Evolutionary conservation across 768 basidiomycete species (phyloP).

Genomic region (Pisolithus marmoratus): DNA sequence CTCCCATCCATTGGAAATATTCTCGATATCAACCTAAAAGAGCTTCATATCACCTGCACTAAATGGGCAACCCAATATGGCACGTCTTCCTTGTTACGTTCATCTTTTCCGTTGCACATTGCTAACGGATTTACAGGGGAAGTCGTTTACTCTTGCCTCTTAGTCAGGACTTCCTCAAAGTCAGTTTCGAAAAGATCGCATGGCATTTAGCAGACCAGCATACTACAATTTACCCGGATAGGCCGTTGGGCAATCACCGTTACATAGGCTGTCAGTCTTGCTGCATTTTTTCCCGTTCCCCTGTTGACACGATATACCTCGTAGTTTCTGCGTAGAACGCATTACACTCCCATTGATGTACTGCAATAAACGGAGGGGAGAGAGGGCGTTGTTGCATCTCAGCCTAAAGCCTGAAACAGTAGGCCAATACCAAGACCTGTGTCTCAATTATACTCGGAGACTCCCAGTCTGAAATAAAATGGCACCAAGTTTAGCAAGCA

Average conservation of each 20-base stretch:
- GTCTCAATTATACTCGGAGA: slow-evolving; percentile 2
- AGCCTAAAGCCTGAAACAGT: slow-evolving; percentile 6
- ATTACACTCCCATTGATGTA: slow-evolving; percentile 14
- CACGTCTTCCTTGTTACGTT: not conserved
- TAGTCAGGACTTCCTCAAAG: slow-evolving; percentile 6
- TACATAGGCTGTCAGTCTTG: slow-evolving; percentile 7
- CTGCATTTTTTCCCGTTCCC: not conserved
- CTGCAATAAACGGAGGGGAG: slow-evolving; percentile 13
- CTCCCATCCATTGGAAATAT: slow-evolving; percentile 12
- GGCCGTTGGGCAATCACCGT: slow-evolving; percentile 7
- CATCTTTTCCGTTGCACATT: too few species aligned
- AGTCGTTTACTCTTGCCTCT: slow-evolving; percentile 8
- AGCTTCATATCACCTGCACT: slow-evolving; percentile 11
- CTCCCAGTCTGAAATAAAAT: slow-evolving; percentile 5
- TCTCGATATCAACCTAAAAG: not conserved
- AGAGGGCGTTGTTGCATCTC: slow-evolving; percentile 16
- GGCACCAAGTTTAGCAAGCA: slow-evolving; percentile 1
- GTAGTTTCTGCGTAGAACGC: slow-evolving; percentile 14
- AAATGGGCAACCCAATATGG: slow-evolving; percentile 9
- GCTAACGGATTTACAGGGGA: slow-evolving; percentile 2
- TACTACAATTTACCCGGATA: slow-evolving; percentile 11
- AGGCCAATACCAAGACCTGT: slow-evolving; percentile 4
- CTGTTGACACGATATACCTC: not conserved
- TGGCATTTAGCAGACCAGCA: slow-evolving; percentile 11
- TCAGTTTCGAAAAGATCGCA: slow-evolving; percentile 9